phyloP scores from a whole-genome alignment of 169 alveolate genomes.

The Cryptosporidium ubiquitum region DNA sequence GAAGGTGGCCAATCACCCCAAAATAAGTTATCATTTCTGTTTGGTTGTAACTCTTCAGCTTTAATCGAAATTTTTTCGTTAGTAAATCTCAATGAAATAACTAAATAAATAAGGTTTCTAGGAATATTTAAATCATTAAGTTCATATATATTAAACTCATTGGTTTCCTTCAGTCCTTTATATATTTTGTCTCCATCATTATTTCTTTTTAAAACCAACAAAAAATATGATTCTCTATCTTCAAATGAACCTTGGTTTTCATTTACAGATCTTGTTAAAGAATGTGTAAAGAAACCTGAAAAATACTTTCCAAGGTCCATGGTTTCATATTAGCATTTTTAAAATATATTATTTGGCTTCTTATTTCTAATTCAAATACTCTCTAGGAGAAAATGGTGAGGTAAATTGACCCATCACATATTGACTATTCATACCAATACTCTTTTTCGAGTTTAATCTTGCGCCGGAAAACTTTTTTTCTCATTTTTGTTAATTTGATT shows the following conservation, averaged over 20 bases:
- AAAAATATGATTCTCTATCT: slow-evolving; percentile 73
- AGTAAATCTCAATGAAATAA: slow-evolving; percentile 39
- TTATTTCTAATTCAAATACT: background rate
- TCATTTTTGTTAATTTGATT: background rate
- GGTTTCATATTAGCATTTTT: slow-evolving; percentile 12
- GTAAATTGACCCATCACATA: background rate
- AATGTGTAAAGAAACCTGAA: slow-evolving; percentile 63
- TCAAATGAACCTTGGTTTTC: slow-evolving; percentile 63
- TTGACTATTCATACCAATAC: background rate
- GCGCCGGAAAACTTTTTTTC: background rate
- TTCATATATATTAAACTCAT: slow-evolving; percentile 49
- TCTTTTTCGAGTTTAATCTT: slow-evolving; percentile 26
- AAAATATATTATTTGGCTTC: background rate
- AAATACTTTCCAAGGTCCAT: slow-evolving; percentile 62
- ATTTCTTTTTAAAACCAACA: slow-evolving; percentile 29
- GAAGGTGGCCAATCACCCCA: slow-evolving; percentile 76
- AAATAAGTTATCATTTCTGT: slow-evolving; percentile 33
- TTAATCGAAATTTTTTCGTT: slow-evolving; percentile 46
- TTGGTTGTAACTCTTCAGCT: slow-evolving; percentile 68
- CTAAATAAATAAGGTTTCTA: slow-evolving; percentile 21
- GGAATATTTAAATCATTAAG: slow-evolving; percentile 18
- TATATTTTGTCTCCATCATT: slow-evolving; percentile 30
- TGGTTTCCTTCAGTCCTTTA: slow-evolving; percentile 28
- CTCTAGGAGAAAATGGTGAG: background rate
- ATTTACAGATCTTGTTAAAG: slow-evolving; percentile 57